Evolutionary conservation across 495 filamentous ascomycete species (phyloP).

Genomic region (Talaromyces thailandensis): DNA sequence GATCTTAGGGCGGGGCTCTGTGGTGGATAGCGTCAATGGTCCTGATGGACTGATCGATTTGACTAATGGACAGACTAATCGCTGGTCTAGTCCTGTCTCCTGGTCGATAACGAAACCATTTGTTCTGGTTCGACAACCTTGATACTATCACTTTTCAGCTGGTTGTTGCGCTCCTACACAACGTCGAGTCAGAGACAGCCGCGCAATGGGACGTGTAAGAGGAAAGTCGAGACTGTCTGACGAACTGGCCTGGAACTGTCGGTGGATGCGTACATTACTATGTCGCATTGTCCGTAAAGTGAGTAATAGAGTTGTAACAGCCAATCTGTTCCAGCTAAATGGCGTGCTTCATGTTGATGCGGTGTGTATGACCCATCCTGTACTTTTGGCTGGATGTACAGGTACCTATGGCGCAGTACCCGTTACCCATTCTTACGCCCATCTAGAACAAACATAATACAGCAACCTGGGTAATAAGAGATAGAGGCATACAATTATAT

Average conservation of each 20-base stretch:
- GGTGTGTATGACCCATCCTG: slow-evolving; percentile 1
- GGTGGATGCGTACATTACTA: slow-evolving; percentile 2
- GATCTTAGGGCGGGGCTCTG: neutral
- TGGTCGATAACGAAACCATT: neutral
- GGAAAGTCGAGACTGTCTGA: neutral
- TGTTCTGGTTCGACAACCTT: neutral
- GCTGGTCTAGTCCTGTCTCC: neutral
- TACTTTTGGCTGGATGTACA: neutral
- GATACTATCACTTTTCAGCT: neutral
- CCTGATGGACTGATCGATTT: neutral
- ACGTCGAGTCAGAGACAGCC: neutral
- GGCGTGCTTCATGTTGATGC: neutral
- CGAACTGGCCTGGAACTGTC: neutral
- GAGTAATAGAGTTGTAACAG: neutral
- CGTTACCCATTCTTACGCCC: neutral
- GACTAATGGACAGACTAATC: neutral
- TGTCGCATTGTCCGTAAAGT: neutral
- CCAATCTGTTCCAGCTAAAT: neutral
- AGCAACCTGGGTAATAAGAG: neutral
- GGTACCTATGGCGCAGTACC: neutral
- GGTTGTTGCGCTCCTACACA: neutral
- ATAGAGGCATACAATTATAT: neutral
- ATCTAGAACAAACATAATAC: neutral
- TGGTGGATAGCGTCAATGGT: neutral
- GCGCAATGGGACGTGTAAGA: neutral